Evolutionary conservation across 768 basidiomycete species (phyloP), one percentile per base, ranked within the genome.

Genomic region (Tremella mesenterica): DNA sequence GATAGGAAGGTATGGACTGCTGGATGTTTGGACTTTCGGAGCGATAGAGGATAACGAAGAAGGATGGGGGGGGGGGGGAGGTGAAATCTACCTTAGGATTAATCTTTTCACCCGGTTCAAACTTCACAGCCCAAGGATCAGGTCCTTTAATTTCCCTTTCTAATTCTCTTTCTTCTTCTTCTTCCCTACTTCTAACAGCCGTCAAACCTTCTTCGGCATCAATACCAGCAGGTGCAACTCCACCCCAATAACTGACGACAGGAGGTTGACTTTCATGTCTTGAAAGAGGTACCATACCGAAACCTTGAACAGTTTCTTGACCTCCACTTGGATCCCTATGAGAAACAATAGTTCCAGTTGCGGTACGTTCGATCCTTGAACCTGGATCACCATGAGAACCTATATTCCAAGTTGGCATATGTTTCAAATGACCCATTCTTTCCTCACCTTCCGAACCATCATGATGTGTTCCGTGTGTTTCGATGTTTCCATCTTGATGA

Each of bases 71-170:
- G n/a, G n/a, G n/a, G n/a, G n/a, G n/a, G n/a, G n/a, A n/a, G n/a
- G n/a, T 31, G 6, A 14, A 18, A 50, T 25, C 12, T 46, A 67
- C 65, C 58, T 73, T 73, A 1, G 71, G 71, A 46, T 73, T 73
- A 30, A 56, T 48, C 36, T 55, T 56, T 12, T 73, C 71, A 31
- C 71, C 71, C 20, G 63, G 65, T 27, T 70, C 69, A 41, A 70
- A 73, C 16, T 54, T 58, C 13, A 69, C 69, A 13, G 64, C 62
- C 57, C 57, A 73, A 4, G 65, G 62, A 56, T 73, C 69, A 16
- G 66, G 67, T 12, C 60, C 64, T 38, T 58, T 56, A 48, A 50
- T 36, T 36, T 60, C 56, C 26, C 57, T 50, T 30, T 56, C 56
- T 18, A 31, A 39, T 13, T 67, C 59, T 21, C 66, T 46, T 27